phyloP scores from a whole-genome alignment of 768 basidiomycete genomes.

The Phallus indusiatus region DNA sequence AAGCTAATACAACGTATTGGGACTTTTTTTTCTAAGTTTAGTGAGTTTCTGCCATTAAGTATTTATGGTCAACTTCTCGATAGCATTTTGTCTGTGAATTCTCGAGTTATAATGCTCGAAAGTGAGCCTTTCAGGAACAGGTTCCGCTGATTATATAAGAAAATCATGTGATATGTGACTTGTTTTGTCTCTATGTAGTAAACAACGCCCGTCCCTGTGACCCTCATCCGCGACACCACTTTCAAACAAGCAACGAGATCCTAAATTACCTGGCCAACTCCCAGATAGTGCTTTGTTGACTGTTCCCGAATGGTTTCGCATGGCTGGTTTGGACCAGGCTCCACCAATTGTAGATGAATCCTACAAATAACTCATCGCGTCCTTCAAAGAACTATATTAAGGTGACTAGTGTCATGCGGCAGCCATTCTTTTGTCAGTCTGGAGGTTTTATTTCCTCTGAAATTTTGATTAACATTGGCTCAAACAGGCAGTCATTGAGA shows the following conservation, averaged over 20 bases:
- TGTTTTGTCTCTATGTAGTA: too few relatives aligned
- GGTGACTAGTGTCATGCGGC: constrained; percentile 84
- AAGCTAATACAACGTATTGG: too few relatives aligned
- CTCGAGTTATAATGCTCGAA: too few relatives aligned
- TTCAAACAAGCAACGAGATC: constrained; percentile 20
- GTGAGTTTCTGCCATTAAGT: too few relatives aligned
- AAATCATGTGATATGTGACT: too few relatives aligned
- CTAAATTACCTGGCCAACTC: constrained; percentile 46
- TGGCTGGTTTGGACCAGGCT: constrained; percentile 51
- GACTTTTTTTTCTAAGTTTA: too few relatives aligned
- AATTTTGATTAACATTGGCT: neutral
- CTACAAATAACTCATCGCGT: constrained; percentile 53
- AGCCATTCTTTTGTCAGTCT: constrained; percentile 70
- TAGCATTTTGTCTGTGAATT: too few relatives aligned
- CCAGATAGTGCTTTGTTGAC: constrained; percentile 33
- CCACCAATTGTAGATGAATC: constrained; percentile 48
- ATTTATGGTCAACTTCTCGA: too few relatives aligned
- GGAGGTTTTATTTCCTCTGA: neutral
- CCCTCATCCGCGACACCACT: constrained; percentile 17
- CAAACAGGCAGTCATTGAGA: constrained; percentile 65
- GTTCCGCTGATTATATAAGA: too few relatives aligned
- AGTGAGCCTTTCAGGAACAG: too few relatives aligned
- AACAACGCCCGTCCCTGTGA: constrained; percentile 9
- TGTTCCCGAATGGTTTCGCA: constrained; percentile 79
- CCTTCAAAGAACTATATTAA: constrained; percentile 73